Percentiles rank a stretch among this genome's conserved stretches.
phyloP scores from a whole-genome alignment of 192 early-diverging fungal species.

The Entomortierella parvispora region DNA sequence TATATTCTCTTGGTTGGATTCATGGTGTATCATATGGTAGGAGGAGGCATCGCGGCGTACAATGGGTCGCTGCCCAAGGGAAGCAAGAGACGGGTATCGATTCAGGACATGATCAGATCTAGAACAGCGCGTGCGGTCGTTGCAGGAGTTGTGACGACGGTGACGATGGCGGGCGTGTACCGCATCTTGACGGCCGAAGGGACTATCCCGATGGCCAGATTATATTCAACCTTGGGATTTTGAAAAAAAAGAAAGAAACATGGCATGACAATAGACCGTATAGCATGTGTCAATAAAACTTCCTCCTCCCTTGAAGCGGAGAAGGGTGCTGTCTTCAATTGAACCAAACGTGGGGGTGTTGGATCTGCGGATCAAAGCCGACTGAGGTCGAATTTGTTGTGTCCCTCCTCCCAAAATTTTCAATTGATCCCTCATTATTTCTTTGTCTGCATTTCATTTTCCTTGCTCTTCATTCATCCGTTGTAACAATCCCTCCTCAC shows the following conservation, averaged over 20 bases:
- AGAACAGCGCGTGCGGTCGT: neutral
- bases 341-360: neutral
- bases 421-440: too few relatives aligned
- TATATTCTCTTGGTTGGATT: conserved; percentile 23
- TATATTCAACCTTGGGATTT: conserved; percentile 9
- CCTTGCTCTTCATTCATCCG: too few relatives aligned
- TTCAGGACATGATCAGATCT: conserved; percentile 16
- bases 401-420: too few relatives aligned
- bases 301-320: too few relatives aligned
- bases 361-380: too few relatives aligned
- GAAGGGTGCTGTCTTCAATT: neutral
- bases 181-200: conserved; percentile 23
- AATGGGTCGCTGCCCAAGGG: conserved; percentile 28
- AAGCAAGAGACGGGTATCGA: neutral
- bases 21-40: conserved; percentile 32
- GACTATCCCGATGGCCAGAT: conserved; percentile 16
- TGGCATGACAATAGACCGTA: neutral
- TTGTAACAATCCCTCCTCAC: neutral
- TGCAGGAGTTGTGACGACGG: conserved; percentile 17
- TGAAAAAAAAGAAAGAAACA: neutral
- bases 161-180: conserved; percentile 20
- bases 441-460: too few relatives aligned
- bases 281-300: too few relatives aligned
- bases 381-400: too few relatives aligned
- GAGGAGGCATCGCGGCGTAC: conserved; percentile 19